Conservation (phyloP, 2,329 filamentous ascomycete genomes). For the Botrytis cinerea region DNA sequence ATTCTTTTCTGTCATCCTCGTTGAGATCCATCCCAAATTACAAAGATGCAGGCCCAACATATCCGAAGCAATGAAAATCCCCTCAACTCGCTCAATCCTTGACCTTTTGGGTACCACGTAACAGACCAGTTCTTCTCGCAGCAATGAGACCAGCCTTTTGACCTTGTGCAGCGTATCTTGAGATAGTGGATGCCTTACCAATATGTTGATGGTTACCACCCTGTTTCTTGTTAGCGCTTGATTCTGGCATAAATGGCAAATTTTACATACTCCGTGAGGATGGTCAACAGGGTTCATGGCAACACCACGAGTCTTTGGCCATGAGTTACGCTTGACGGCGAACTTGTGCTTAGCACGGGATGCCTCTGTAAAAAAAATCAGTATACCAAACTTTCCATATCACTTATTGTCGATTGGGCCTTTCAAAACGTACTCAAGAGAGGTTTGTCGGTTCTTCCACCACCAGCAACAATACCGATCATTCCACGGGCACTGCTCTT, state of each 20-base stretch:
- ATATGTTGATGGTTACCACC: constrained; percentile 97
- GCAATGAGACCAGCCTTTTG: constrained; percentile 99
- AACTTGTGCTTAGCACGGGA: constrained; percentile 99
- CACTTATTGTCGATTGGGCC: not conserved
- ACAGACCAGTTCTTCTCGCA: constrained; percentile 98
- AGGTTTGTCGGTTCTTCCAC: constrained; percentile 99
- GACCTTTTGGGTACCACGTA: constrained; percentile 99
- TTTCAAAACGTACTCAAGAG: constrained; percentile 72
- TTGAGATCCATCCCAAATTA: constrained; percentile 42
- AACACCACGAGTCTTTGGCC: constrained; percentile 99
- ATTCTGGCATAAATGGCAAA: not conserved
- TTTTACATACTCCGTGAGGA: constrained; percentile 72
- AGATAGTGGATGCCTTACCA: constrained; percentile 99
- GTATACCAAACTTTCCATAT: constrained; percentile 34
- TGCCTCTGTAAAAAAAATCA: constrained; percentile 70
- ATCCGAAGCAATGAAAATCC: constrained; percentile 41
- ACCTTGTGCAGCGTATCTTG: constrained; percentile 94
- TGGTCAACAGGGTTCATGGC: constrained; percentile 99
- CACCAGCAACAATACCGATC: constrained; percentile 99
- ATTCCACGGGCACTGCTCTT: constrained; percentile 91
- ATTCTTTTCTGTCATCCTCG: constrained; percentile 40
- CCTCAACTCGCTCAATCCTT: constrained; percentile 71
- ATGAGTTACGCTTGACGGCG: constrained; percentile 99
- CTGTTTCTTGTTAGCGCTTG: constrained; percentile 47
- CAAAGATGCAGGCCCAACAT: constrained; percentile 43